These are phyloP conservation scores for Alternaria panax DNA, from an alignment of 2,329 filamentous ascomycete genomes.

Conservation along the genomic window DNA sequence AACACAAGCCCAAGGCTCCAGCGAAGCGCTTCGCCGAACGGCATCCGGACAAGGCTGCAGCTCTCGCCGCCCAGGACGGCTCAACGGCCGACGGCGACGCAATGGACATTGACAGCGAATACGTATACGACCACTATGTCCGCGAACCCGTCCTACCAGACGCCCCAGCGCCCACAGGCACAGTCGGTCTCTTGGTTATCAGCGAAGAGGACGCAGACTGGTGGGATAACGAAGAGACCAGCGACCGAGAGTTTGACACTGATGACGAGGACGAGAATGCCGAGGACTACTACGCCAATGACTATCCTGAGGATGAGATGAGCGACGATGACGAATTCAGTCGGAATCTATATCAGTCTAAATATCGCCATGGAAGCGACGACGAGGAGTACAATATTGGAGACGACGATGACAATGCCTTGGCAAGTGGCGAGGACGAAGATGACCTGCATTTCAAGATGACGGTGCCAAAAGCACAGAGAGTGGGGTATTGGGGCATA, in stretches of 20 bases:
- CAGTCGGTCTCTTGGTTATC: constrained; percentile 58
- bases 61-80: constrained; percentile 19
- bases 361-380: constrained; percentile 50
- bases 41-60: constrained; percentile 38
- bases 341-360: constrained; percentile 49
- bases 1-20: constrained; percentile 47
- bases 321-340: constrained; percentile 73
- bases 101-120: constrained; percentile 57
- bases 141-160: constrained; percentile 54
- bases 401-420: constrained; percentile 25
- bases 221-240: constrained; percentile 65
- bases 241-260: constrained; percentile 62
- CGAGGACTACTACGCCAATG: constrained; percentile 79
- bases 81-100: constrained; percentile 24
- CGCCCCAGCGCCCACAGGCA: constrained; percentile 37
- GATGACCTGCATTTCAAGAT: constrained; percentile 41
- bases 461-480: constrained; percentile 33
- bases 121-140: constrained; percentile 69
- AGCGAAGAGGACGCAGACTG: constrained; percentile 61
- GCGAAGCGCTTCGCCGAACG: constrained; percentile 45
- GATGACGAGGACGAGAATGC: constrained; percentile 72
- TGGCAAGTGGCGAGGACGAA: constrained; percentile 39
- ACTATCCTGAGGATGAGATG: constrained; percentile 82
- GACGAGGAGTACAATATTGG: constrained; percentile 49
- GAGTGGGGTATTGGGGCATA: constrained; percentile 37